These are phyloP conservation scores for Selaginella tamariscina DNA, from an alignment of 75 land plant genomes.

Conservation along the genomic window DNA sequence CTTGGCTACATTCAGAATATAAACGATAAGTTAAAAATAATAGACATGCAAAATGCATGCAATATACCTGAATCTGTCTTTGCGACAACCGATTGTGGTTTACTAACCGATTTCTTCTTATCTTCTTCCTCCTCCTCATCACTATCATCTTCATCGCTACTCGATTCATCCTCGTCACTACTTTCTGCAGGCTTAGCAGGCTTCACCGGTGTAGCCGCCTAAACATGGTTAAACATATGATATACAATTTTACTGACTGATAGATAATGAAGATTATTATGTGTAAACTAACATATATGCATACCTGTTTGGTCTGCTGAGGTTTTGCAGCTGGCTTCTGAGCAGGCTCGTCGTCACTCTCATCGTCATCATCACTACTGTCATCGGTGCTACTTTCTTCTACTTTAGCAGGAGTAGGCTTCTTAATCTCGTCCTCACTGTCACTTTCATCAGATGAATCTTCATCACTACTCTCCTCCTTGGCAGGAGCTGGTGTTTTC, in stretches of 20 bases:
- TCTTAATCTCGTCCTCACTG: background rate
- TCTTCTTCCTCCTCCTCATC: background rate
- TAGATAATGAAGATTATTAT: background rate
- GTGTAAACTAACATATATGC: too few species aligned
- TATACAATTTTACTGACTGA: background rate
- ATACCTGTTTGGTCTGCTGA: background rate
- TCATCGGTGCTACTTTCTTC: background rate
- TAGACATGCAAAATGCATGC: too few species aligned
- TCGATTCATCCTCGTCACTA: background rate
- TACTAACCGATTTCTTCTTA: too few species aligned
- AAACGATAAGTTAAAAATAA: too few species aligned
- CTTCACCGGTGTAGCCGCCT: background rate
- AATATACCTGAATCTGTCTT: too few species aligned
- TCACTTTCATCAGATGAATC: background rate
- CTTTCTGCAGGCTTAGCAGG: background rate
- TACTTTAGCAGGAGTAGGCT: background rate
- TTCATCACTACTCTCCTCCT: background rate
- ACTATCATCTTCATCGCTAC: background rate
- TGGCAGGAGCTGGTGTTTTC: background rate
- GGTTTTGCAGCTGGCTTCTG: background rate
- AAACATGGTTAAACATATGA: background rate
- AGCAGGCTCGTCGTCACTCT: background rate
- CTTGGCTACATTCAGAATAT: too few species aligned
- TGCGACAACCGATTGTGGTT: too few species aligned
- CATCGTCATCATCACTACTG: constrained; percentile 2